Evolutionary conservation across 2,329 filamentous ascomycete genomes (phyloP).

Genomic region (Alternaria sp.): DNA sequence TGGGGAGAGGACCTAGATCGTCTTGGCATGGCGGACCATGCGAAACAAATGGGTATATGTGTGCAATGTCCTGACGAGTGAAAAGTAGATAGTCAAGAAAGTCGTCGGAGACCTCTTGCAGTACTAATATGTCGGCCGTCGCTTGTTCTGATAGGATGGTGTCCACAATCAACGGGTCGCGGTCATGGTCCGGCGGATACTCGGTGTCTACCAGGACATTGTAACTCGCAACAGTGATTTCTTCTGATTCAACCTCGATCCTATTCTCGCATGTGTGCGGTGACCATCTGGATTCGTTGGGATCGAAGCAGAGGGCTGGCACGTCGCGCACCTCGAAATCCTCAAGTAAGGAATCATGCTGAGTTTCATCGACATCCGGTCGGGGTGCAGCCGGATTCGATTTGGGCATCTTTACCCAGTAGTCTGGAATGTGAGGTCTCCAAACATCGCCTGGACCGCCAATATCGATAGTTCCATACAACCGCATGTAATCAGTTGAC

Average conservation of each 20-base stretch:
- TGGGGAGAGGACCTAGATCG: conserved; percentile 63
- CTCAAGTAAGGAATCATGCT: background rate
- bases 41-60: conserved; percentile 62
- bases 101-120: conserved; percentile 71
- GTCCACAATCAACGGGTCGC: conserved; percentile 47
- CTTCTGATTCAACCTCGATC: conserved; percentile 3
- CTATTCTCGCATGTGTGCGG: background rate
- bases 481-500: conserved; percentile 58
- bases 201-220: conserved; percentile 53
- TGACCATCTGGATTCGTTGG: conserved; percentile 32
- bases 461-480: conserved; percentile 61
- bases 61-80: conserved; percentile 52
- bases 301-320: conserved; percentile 41
- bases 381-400: background rate
- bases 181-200: conserved; percentile 45
- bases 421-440: conserved; percentile 9
- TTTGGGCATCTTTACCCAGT: conserved; percentile 17
- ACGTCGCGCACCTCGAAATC: conserved; percentile 28
- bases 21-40: conserved; percentile 62
- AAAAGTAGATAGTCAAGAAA: conserved; percentile 65
- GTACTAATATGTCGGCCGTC: conserved; percentile 49
- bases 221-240: conserved; percentile 50
- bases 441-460: background rate
- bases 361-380: conserved; percentile 4
- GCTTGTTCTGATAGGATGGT: conserved; percentile 44